Conservation (phyloP, 148 eudicot genomes). For the Polygonum maritimum region DNA sequence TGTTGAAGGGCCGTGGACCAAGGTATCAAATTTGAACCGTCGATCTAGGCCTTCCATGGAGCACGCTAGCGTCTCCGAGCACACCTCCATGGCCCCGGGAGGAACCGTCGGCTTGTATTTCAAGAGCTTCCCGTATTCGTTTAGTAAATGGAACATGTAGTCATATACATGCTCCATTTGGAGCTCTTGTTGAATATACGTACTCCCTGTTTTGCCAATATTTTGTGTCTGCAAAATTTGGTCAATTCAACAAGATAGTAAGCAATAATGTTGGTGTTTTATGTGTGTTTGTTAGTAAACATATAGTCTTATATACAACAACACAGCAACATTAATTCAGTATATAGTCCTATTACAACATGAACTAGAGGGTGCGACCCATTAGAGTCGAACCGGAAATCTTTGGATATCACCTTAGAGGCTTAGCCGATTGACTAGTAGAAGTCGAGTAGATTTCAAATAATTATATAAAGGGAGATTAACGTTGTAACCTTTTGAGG, state of each 20-base stretch:
- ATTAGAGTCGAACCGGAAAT: too few relatives aligned
- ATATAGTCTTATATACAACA: too few relatives aligned
- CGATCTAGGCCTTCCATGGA: constrained; percentile 4
- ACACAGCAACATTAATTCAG: too few relatives aligned
- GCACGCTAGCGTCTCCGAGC: constrained; percentile 26
- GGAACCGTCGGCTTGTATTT: constrained; percentile 37
- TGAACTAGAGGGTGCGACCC: too few relatives aligned
- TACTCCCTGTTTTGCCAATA: constrained; percentile 39
- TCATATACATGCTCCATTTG: constrained; percentile 41
- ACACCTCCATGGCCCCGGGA: constrained; percentile 27
- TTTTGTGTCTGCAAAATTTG: constrained; percentile 26
- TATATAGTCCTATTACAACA: too few relatives aligned
- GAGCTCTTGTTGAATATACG: constrained; percentile 27
- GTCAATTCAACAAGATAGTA: neutral
- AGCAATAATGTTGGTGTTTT: neutral
- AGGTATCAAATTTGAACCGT: constrained; percentile 1
- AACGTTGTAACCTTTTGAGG: constrained; percentile 18
- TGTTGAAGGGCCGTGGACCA: neutral
- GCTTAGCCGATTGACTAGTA: too few relatives aligned
- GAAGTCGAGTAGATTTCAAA: too few relatives aligned
- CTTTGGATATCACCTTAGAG: too few relatives aligned
- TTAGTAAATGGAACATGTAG: constrained; percentile 43
- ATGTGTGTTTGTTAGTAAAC: too few relatives aligned
- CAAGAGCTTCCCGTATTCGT: constrained; percentile 36
- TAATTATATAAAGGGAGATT: too few relatives aligned